Evolutionary conservation across 2,329 filamentous ascomycete genomes (phyloP), one percentile per base, ranked within the genome.

Genomic region (Coniosporium tulheliwenetii): DNA sequence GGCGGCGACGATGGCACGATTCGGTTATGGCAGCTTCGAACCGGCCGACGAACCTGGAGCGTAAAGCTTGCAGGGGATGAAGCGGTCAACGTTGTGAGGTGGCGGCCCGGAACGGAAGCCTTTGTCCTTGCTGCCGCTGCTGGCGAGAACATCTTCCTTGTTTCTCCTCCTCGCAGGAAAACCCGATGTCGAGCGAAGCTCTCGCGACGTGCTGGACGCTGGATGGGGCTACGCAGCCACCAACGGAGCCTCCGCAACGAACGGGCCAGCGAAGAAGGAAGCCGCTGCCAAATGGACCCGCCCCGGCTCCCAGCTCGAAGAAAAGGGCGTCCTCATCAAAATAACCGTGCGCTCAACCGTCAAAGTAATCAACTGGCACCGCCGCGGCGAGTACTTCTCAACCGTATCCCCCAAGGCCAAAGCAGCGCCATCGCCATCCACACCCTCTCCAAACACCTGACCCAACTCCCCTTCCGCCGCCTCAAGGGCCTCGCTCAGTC

Each of bases 1-100:
- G 91, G 89, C 53, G 91, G 91, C 38, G 87, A 96, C 51, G 93
- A 98, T 60, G 89, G 91, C 30, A 91, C 81, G 14, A 81, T 94
- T 16, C 77, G 87, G 42, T 75, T 98, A 16, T 96, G 89, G 87
- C 82, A 91, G 45, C 70, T 95, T 42, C 59, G 81, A 41, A 91
- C 85, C 8, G 87, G 86, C 30, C 80, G 87, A 44, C 83, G 94
- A 59, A 70, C 93, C 41, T 95, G 86, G 85, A 81, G 76, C 50
- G 79, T 79, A 40, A 84, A 79, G 57, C 65, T 96, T 39, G 83
- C 78, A 50, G 75, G 76, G 38, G 81, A 76, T 13, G 77, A 93
- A 34, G 74, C 86, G 7, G 83, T 98, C 46, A 84, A 91, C 54
- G 74, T 79, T 30, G 85, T 98, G 10, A 75, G 81, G 52, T 98